Base-by-base conservation (phyloP, 2,329 filamentous ascomycete species). In the Verticillium klebahnii region DNA sequence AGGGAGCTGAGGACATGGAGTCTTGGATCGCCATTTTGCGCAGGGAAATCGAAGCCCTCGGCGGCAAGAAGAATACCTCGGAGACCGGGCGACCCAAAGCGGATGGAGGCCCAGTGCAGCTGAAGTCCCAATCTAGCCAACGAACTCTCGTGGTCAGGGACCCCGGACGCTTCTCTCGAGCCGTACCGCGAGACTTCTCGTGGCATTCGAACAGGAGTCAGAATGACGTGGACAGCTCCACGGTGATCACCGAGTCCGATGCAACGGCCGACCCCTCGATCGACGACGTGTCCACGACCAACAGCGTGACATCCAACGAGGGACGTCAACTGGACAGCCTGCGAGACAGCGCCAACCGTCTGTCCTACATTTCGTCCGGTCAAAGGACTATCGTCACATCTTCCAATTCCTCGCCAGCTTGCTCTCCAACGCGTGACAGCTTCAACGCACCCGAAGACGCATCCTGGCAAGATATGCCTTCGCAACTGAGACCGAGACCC, bases 1-100 rank as follows among this genome's bases (percentile, higher is more conserved):
- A 92, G 59, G 86, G 78, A 63, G 87, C 89, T 2, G 85, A 89
- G 65, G 87, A 91, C 55, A 91, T 94, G 89, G 88, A 92, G 63
- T 77, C 79, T 54, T 95, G 91, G 91, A 85, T 94, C 71, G 80
- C 82, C 1, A 80, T 82, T 0, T 77, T 94, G 34, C 84, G 91
- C 45, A 82, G 82, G 60, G 87, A 91, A 69, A 93, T 94, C 59
- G 87, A 91, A 67, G 78, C 80, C 6, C 75, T 91, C 8, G 89
- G 89, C 32, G 90, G 90, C 19, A 89, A 85, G 75, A 88, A 84
- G 71, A 79, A 80, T 61, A 71, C 84, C 29, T 84, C 85, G 0
- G 86, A 89, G 69, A 87, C 83, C 4, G 86, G 85, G 45, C 80
- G 76, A 63, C 79, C 80, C 0, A 82, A 82, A 64, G 63, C 69